Base-by-base conservation (phyloP, 1,139 yeast genomes). In the Meyerozyma elateridarum region DNA sequence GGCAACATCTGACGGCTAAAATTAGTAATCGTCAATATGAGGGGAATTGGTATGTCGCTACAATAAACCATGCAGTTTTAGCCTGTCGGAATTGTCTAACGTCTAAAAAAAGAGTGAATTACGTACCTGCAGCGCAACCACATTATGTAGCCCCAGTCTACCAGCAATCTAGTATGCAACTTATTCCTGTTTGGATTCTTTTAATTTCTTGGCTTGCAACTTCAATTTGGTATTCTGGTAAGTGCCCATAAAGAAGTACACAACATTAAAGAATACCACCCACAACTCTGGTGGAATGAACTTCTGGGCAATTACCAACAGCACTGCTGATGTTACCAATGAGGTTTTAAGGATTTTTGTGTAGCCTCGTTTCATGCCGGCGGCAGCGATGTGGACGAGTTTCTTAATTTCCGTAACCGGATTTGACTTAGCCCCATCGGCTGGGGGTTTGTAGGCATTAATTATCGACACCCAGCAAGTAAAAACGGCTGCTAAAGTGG, bases 221-320 rank as follows among this genome's bases (percentile, higher is more conserved):
- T 82, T 81, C 49, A 82, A 64, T 48, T 72, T 63, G 29, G 81
- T 73, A 55, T 87, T 87, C 56, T 85, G 91, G 45, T 75, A 74
- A 4, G 95, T 85, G 12, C 91, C 88, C 41, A 87, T 61, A 24
- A 82, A 53, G 49, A 85, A 85, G 46, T 79, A 84, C 26, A 85
- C 79, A 39, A 81, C 51, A 40, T 79, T 79, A 62, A 85, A 85
- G 59, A 84, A 84, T 2, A 85, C 85, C 6, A 85, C 87, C 96
- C 96, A 87, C 30, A 82, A 70, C 42, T 80, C 79, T 9, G 87
- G 87, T 12, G 76, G 72, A 20, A 87, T 52, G 49, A 72, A 82
- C 36, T 68, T 76, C 53, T 87, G 95, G n/a, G 95, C 94, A 34
- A 82, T 44, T 1, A 77, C 61, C 50, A 84, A 58, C 5, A 82